Evolutionary conservation across 2,329 filamentous ascomycete genomes (phyloP).

Genomic region (Aspergillus puulaauensis): DNA sequence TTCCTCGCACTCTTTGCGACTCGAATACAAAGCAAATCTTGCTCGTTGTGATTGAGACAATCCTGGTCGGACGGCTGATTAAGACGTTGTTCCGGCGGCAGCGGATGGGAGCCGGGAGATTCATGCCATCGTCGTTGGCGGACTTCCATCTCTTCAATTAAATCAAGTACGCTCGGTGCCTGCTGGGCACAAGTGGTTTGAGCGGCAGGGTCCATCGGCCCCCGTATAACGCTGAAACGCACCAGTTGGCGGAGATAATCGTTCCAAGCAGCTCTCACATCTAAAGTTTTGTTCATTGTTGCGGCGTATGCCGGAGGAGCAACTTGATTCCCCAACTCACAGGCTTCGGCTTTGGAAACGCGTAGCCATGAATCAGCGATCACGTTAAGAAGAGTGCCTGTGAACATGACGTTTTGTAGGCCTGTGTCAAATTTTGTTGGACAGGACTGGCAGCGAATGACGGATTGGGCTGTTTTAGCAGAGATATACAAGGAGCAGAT

Average conservation of each 20-base stretch:
- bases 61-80: neutral
- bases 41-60: conserved; percentile 20
- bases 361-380: conserved; percentile 46
- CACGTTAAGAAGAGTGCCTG: conserved; percentile 46
- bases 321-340: conserved; percentile 36
- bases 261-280: conserved; percentile 34
- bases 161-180: conserved; percentile 35
- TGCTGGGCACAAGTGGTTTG: conserved; percentile 28
- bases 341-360: conserved; percentile 36
- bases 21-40: conserved; percentile 34
- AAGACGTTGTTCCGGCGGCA: conserved; percentile 13
- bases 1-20: conserved; percentile 34
- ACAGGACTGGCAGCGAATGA: conserved; percentile 45
- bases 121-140: conserved; percentile 45
- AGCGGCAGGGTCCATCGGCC: conserved; percentile 23
- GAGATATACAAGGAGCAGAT: conserved; percentile 45
- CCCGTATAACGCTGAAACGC: conserved; percentile 37
- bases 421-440: conserved; percentile 42
- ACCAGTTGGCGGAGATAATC: conserved; percentile 40
- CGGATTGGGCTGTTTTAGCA: conserved; percentile 40
- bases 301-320: conserved; percentile 33
- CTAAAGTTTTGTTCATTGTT: conserved; percentile 23
- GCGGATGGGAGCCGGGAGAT: conserved; percentile 19
- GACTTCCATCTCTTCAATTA: conserved; percentile 42
- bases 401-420: conserved; percentile 48